A percentile compares a stretch with the other conserved stretches of the same genome.
These are phyloP conservation scores for Kodamaea jinghongensis DNA, from an alignment of 805 yeast genomes.

Conservation along the genomic window DNA sequence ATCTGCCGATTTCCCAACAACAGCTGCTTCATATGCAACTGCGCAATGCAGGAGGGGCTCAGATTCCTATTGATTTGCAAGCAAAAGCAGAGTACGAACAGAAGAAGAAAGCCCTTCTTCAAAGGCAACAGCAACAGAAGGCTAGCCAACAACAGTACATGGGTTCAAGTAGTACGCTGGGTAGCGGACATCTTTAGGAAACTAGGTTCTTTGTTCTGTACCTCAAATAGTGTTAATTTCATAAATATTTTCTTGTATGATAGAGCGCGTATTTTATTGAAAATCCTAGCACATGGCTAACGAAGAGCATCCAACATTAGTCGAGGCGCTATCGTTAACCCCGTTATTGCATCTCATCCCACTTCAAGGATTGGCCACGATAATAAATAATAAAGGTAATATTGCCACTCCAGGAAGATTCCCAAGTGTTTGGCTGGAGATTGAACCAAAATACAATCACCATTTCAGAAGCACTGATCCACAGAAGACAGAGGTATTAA, in stretches of 20 bases:
- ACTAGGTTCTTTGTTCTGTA: no score
- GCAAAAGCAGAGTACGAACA: slow-evolving; percentile 36
- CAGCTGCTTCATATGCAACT: slow-evolving; percentile 11
- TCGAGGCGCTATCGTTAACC: slow-evolving; percentile 24
- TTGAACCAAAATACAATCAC: slow-evolving; percentile 14
- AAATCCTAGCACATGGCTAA: neutral
- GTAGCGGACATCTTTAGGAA: no score
- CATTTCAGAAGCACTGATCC: slow-evolving; percentile 8
- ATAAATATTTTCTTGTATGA: no score
- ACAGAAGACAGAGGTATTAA: neutral
- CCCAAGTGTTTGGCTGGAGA: slow-evolving; percentile 12
- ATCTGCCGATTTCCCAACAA: slow-evolving; percentile 10
- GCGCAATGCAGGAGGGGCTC: slow-evolving; percentile 11
- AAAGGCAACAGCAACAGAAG: slow-evolving; percentile 27
- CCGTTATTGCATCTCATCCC: slow-evolving; percentile 30
- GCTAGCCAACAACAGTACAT: neutral
- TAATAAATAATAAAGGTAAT: slow-evolving; percentile 10
- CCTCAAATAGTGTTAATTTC: no score
- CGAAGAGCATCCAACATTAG: slow-evolving; percentile 16
- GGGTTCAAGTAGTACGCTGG: neutral
- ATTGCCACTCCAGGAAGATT: slow-evolving; percentile 15
- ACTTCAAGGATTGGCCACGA: slow-evolving; percentile 19
- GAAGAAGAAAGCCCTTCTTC: slow-evolving; percentile 33
- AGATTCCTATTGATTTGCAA: slow-evolving; percentile 16
- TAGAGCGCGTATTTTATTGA: slow-evolving; percentile 2